A percentile compares a stretch with the other conserved stretches of the same genome.
Evolutionary conservation across 2,329 filamentous ascomycete genomes (phyloP).

Genomic region (Fusarium sp.): DNA sequence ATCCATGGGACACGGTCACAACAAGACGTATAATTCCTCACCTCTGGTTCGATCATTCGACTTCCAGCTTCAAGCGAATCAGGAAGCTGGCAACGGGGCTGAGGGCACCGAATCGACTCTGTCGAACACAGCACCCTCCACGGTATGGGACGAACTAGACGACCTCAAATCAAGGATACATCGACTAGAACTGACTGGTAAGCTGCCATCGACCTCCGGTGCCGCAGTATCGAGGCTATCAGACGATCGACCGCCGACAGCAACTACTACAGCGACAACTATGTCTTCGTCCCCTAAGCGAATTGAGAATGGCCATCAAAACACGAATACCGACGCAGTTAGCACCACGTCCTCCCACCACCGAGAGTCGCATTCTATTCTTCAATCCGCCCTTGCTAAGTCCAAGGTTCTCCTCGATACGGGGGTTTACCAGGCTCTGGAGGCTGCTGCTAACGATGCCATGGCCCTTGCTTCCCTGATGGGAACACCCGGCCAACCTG

Average conservation of each 20-base stretch:
- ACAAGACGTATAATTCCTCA: slow-evolving; percentile 67
- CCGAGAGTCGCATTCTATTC: slow-evolving; percentile 77
- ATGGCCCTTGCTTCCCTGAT: slow-evolving; percentile 83
- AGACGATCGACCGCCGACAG: slow-evolving; percentile 87
- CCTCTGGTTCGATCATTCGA: slow-evolving; percentile 64
- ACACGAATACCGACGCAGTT: slow-evolving; percentile 51
- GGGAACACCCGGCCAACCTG: slow-evolving; percentile 76
- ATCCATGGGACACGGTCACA: slow-evolving; percentile 44
- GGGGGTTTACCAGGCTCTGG: slow-evolving; percentile 82
- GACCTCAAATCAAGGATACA: slow-evolving; percentile 94
- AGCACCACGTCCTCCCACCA: slow-evolving; percentile 57
- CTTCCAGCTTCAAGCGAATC: slow-evolving; percentile 45
- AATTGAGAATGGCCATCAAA: slow-evolving; percentile 44
- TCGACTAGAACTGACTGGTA: slow-evolving; percentile 89
- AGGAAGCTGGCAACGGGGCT: slow-evolving; percentile 55
- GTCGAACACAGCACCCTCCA: slow-evolving; percentile 90
- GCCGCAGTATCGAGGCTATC: slow-evolving; percentile 80
- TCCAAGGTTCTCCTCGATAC: slow-evolving; percentile 76
- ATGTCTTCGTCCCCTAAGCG: slow-evolving; percentile 91
- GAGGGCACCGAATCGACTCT: slow-evolving; percentile 88
- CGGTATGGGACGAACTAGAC: slow-evolving; percentile 97
- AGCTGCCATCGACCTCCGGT: slow-evolving; percentile 83
- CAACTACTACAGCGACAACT: slow-evolving; percentile 90
- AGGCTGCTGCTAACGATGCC: slow-evolving; percentile 85
- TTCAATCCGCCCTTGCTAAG: slow-evolving; percentile 85